Evolutionary conservation across 2,329 filamentous ascomycete genomes (phyloP), one percentile per base, ranked within the genome.

Genomic region (Juglanconis juglandina): DNA sequence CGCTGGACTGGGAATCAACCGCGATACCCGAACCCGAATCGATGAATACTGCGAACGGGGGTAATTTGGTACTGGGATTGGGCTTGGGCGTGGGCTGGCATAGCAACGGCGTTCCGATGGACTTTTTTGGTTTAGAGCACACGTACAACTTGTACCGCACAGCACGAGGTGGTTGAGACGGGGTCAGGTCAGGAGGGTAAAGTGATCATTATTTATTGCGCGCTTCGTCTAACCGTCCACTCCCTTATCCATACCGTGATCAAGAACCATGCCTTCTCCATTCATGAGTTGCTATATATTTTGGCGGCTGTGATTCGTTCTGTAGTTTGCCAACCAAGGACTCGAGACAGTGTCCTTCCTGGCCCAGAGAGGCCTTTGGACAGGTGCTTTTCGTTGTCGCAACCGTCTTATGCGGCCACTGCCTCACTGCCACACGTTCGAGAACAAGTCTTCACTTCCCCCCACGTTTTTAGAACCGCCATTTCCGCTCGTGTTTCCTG

Each of bases 391-490:
- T 24, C 24, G 24, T 24, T 24, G 24, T 24, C 24, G 24, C 24
- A 24, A 24, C 24, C 24, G 24, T 24, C 24, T 24, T 24, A 24
- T 24, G 24, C 42, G 8, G 35, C 46, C 44, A 8, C n/a, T 24
- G 13, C 60, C 70, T 75, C 35, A 97, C 77, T 92, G 85, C 94
- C 94, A 98, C 53, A 98, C 94, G 74, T 98, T 98, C 37, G 89
- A 92, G 75, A 98, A 98, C 69, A 98, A 74, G 77, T 98, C 94
- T 66, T 97, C 94, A 58, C 85, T 87, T 56, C 81, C 85, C 24
- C 84, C 87, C 66, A 88, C 85, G 13, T 84, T 84, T 58, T 63
- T 63, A 3, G 47, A 17, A 32, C 57, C 53, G 3, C 44, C 70
- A 32, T 73, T 73, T 53, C 72, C 73, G n/a, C 47, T 72, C 24